Base-by-base conservation (phyloP, 805 yeast species). In the Dipodascus albidus region DNA sequence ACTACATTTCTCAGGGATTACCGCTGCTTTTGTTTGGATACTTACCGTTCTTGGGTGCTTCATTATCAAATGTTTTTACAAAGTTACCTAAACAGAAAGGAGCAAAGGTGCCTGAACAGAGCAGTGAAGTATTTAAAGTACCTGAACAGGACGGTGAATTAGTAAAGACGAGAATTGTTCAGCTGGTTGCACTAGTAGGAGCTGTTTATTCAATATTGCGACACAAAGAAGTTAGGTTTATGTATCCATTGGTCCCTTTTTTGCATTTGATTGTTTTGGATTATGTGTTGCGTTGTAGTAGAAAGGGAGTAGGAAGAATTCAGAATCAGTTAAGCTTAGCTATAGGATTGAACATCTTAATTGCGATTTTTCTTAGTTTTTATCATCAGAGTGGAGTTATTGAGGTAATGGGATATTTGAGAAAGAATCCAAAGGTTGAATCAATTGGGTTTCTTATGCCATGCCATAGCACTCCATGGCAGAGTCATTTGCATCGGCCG, bases 391-490 rank as follows among this genome's bases (percentile, higher is more conserved):
- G 85, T 19, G 99, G 99, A 0, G 96, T 81, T 19, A 78, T 90
- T 15, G 81, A 77, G 41, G 83, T 89, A 0, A 74, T 85, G 11
- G 67, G 77, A 14, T 74, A 72, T 50, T 61, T 90, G 21, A 74
- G 81, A 44, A 55, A 67, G 21, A 64, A 71, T 33, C 61, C 68
- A 2, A 60, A 64, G 2, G 74, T 79, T 8, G 57, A 67, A 6
- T 74, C 85, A 1, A 69, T 90, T 24, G 96, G 96, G 0, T 87
- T 93, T 60, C 67, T 93, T 15, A 88, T 90, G 64, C 99, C 99
- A 0, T 93, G 99, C 62, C 99, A 93, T 67, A 90, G 98, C 0
- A 91, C 97, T 0, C 99, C 99, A 1, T 86, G 93, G 82, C 96
- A 88, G 63, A 79, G 93, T 23, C 81, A 85, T 64, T 68, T 93